phyloP scores from a whole-genome alignment of 1,284 basidiomycete genomes.

The Irpex sp. region DNA sequence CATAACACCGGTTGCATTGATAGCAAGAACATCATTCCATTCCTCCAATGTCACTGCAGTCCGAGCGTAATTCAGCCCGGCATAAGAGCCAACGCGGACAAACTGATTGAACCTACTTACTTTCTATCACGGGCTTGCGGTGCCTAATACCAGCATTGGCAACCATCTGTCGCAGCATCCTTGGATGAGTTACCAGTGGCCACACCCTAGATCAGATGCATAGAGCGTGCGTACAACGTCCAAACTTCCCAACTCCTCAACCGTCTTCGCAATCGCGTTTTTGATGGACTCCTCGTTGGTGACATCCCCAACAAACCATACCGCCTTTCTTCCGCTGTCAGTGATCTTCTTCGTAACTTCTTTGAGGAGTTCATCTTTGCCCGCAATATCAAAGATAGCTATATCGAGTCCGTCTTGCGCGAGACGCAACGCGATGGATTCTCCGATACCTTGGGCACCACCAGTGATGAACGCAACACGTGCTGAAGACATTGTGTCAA shows the following conservation, averaged over 20 bases:
- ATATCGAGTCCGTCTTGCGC: conserved; percentile 40
- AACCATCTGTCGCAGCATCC: conserved; percentile 19
- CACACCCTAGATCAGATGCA: not conserved
- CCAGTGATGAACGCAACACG: conserved; percentile 35
- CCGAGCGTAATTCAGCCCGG: too few relatives aligned
- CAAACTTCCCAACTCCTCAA: conserved; percentile 15
- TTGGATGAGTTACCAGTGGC: too few relatives aligned
- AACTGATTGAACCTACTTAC: conserved; percentile 1
- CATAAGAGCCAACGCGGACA: too few relatives aligned
- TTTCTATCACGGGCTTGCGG: conserved; percentile 17
- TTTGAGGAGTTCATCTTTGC: conserved; percentile 25
- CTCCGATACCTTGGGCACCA: conserved; percentile 37
- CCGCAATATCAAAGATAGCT: conserved; percentile 33
- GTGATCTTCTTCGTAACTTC: conserved; percentile 29
- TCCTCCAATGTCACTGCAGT: conserved; percentile 11
- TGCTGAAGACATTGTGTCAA: not conserved
- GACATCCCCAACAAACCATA: conserved; percentile 32
- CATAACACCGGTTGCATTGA: conserved; percentile 25
- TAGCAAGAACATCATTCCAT: conserved; percentile 18
- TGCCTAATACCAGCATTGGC: conserved; percentile 26
- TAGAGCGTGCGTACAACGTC: conserved; percentile 6
- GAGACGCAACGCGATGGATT: conserved; percentile 36
- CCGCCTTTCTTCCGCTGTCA: conserved; percentile 24
- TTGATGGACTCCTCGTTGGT: conserved; percentile 34
- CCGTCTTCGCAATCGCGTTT: conserved; percentile 25